phyloP scores from a whole-genome alignment of 352 stramenopile species.

The Phytopythium delawarense region DNA sequence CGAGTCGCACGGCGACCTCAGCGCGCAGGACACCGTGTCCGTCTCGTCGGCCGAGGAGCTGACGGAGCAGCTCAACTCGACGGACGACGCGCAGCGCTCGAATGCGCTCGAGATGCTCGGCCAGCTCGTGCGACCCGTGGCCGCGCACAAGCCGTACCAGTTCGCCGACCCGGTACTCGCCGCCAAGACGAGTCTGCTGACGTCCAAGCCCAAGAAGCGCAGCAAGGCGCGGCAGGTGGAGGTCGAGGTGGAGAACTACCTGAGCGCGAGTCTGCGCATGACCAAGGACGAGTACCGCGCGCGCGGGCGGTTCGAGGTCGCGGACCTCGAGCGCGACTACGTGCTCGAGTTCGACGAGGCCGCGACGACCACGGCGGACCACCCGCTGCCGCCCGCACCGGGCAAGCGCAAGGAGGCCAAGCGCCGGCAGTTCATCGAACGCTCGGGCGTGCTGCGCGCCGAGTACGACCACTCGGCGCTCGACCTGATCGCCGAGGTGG shows the following conservation, averaged over 20 bases:
- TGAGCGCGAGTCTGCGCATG: constrained; percentile 33
- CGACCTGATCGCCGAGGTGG: constrained; percentile 56
- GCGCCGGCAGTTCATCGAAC: constrained; percentile 38
- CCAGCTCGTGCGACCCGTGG: constrained; percentile 27
- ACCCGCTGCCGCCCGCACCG: constrained; percentile 43
- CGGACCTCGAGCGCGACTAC: constrained; percentile 42
- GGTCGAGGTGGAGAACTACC: constrained; percentile 35
- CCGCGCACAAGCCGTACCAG: constrained; percentile 12
- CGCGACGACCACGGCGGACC: constrained; percentile 22
- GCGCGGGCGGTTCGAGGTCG: constrained; percentile 15
- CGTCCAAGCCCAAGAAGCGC: constrained; percentile 12
- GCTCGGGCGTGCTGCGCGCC: constrained; percentile 33
- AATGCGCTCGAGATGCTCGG: constrained; percentile 21
- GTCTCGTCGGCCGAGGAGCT: constrained; percentile 42
- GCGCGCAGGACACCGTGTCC: constrained; percentile 30
- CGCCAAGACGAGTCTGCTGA: constrained; percentile 11
- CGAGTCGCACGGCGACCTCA: constrained; percentile 17
- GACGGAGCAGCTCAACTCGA: constrained; percentile 29
- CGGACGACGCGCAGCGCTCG: constrained; percentile 8
- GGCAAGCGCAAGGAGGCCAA: constrained; percentile 32
- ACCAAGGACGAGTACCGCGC: constrained; percentile 26
- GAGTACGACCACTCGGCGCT: constrained; percentile 48
- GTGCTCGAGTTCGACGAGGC: constrained; percentile 30
- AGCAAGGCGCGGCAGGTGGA: constrained; percentile 31
- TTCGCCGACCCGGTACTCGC: constrained; percentile 16